Evolutionary conservation across 768 basidiomycete species (phyloP).

Genomic region (Suillus bovinus): DNA sequence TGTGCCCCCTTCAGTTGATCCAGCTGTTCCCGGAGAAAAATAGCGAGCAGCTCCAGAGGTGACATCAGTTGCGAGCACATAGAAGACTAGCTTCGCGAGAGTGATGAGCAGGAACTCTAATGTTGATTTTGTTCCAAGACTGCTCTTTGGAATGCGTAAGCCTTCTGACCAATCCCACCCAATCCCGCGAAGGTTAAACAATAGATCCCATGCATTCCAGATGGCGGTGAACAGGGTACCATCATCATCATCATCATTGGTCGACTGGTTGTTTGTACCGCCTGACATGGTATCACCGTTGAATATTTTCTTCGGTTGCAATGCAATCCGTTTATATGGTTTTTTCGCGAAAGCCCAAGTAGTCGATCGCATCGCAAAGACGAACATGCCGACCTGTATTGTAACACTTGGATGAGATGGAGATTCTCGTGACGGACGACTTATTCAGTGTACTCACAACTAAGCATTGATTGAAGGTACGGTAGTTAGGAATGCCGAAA

Average conservation of each 20-base stretch:
- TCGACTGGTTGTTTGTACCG: neutral
- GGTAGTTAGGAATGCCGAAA: slow-evolving; percentile 12
- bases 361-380: slow-evolving; percentile 24
- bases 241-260: neutral
- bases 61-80: slow-evolving; percentile 13
- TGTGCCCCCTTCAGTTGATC: slow-evolving; percentile 32
- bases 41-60: slow-evolving; percentile 13
- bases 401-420: slow-evolving; percentile 5
- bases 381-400: slow-evolving; percentile 26
- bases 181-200: slow-evolving; percentile 25
- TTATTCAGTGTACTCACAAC: slow-evolving; percentile 16
- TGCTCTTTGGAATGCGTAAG: slow-evolving; percentile 17
- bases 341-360: slow-evolving; percentile 20
- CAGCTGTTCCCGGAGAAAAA: slow-evolving; percentile 44
- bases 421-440: neutral
- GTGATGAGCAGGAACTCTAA: slow-evolving; percentile 18
- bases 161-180: slow-evolving; percentile 24
- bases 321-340: slow-evolving; percentile 6
- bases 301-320: neutral
- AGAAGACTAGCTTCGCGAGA: slow-evolving; percentile 1
- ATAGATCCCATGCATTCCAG: slow-evolving; percentile 31
- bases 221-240: neutral
- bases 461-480: slow-evolving; percentile 23
- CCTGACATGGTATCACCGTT: neutral
- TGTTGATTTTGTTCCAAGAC: slow-evolving; percentile 18